Conservation (phyloP, 2,329 filamentous ascomycete genomes). For the Tolypocladium cylindrosporum region DNA sequence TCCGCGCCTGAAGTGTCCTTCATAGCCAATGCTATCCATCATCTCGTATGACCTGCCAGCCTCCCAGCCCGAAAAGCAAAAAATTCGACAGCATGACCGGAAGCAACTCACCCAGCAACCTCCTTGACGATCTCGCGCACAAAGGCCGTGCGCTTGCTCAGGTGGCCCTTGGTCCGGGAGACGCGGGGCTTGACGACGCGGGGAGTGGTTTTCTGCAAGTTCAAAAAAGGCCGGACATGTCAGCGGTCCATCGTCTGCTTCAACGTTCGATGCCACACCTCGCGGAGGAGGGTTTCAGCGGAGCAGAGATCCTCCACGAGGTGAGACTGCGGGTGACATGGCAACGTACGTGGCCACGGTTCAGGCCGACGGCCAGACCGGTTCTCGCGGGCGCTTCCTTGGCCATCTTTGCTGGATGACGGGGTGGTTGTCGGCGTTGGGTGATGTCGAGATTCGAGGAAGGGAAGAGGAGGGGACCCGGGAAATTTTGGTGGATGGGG, state of each 20-base stretch:
- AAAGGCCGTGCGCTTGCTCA: slow-evolving; percentile 95
- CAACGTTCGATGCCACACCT: slow-evolving; percentile 11
- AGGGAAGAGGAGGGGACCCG: slow-evolving; percentile 6
- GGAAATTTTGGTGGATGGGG: slow-evolving; percentile 13
- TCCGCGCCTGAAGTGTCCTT: background rate
- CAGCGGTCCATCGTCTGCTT: slow-evolving; percentile 54
- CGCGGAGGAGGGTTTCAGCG: slow-evolving; percentile 12
- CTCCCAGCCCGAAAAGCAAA: background rate
- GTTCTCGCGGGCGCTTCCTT: slow-evolving; percentile 47
- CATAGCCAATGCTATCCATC: background rate
- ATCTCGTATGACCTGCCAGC: background rate
- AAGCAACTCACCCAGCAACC: slow-evolving; percentile 71
- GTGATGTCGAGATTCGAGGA: slow-evolving; percentile 14
- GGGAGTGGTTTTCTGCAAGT: slow-evolving; percentile 67
- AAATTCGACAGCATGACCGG: background rate
- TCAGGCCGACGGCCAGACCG: slow-evolving; percentile 52
- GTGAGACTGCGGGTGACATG: slow-evolving; percentile 44
- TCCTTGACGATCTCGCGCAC: slow-evolving; percentile 97
- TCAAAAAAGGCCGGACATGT: slow-evolving; percentile 26
- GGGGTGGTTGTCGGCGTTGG: slow-evolving; percentile 18
- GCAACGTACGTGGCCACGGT: slow-evolving; percentile 54
- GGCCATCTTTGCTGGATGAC: slow-evolving; percentile 39
- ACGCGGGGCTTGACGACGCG: slow-evolving; percentile 70
- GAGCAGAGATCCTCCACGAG: slow-evolving; percentile 65
- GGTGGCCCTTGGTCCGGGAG: slow-evolving; percentile 84